Evolutionary conservation across 805 yeast species (phyloP).

Genomic region (Sugiyamaella americana): DNA sequence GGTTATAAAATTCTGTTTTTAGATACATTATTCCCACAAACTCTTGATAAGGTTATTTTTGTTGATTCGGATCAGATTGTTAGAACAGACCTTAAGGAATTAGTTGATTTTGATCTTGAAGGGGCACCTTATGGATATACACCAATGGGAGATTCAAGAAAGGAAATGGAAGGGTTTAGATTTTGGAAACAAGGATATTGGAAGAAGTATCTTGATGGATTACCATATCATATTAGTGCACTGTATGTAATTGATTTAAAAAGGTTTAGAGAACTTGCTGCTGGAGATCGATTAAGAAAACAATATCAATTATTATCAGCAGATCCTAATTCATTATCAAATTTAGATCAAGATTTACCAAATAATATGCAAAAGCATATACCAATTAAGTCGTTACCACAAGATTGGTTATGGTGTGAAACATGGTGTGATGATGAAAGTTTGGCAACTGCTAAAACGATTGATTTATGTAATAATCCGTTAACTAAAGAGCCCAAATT

Average conservation of each 20-base stretch:
- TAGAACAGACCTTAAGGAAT: conserved; percentile 64
- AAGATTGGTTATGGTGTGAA: conserved; percentile 91
- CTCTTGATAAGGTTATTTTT: conserved; percentile 67
- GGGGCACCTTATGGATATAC: conserved; percentile 84
- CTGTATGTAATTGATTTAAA: conserved; percentile 73
- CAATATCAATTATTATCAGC: conserved; percentile 79
- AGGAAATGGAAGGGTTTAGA: conserved; percentile 75
- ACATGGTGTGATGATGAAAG: conserved; percentile 78
- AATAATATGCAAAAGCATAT: conserved; percentile 69
- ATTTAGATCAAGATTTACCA: conserved; percentile 90
- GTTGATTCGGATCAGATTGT: conserved; percentile 84
- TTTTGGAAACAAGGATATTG: conserved; percentile 96
- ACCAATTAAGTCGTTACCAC: conserved; percentile 66
- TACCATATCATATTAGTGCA: conserved; percentile 77
- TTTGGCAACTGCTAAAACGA: conserved; percentile 60
- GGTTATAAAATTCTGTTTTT: conserved; percentile 81
- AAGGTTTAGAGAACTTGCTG: conserved; percentile 54
- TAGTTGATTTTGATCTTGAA: conserved; percentile 59
- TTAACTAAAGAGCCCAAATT: conserved; percentile 72
- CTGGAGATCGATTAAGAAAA: conserved; percentile 75
- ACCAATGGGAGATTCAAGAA: conserved; percentile 79
- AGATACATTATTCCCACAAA: conserved; percentile 81
- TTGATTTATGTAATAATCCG: conserved; percentile 82
- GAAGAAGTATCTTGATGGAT: conserved; percentile 51
- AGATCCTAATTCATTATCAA: conserved; percentile 73